Evolutionary conservation across 2,329 filamentous ascomycete species (phyloP), one percentile per base, ranked within the genome.

Genomic region (Fonsecaea multimorphosa): DNA sequence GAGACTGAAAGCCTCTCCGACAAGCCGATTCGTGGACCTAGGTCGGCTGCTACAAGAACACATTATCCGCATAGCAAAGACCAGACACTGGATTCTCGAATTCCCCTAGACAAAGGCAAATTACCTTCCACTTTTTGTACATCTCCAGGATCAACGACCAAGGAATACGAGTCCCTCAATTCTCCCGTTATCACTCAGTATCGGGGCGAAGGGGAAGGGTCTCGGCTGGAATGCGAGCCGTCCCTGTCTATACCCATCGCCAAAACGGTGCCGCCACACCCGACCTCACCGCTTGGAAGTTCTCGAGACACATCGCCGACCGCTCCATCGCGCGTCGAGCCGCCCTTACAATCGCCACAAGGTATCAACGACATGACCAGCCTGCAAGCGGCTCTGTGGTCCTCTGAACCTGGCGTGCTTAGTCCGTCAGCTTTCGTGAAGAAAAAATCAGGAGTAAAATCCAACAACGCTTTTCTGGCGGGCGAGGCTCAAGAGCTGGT

Each of bases 401-500:
- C 59, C 2, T 63, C 63, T 11, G 63, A 49, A 19, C 40, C 60
- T 24, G 61, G 46, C 12, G 54, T 53, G 31, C 24, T 63, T 31
- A 46, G 34, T 8, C 31, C 54, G 22, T 52, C 59, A 29, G 14
- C 57, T 29, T 12, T 38, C 5, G 27, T 29, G 5, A 61, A 63
- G 51, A 57, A 54, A n/a, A 65, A 63, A 34, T 51, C 55, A 22
- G 27, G 36, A 12, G 12, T 19, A 11, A 16, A 40, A 36, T 2
- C 58, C 4, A 62, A 44, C 56, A 52, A 57, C 34, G 69, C 55
- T 3, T 73, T 73, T 53, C 62, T 72, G 12, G 71, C 71, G 16
- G 70, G 70, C 14, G 72, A 72, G 59, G 72, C 72, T 22, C 65
- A 61, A 53, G 66, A 63, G 59, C 38, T 70, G 49, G 56, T 60